phyloP scores from a whole-genome alignment of 2,329 filamentous ascomycete genomes.

The Verticillium longisporum region DNA sequence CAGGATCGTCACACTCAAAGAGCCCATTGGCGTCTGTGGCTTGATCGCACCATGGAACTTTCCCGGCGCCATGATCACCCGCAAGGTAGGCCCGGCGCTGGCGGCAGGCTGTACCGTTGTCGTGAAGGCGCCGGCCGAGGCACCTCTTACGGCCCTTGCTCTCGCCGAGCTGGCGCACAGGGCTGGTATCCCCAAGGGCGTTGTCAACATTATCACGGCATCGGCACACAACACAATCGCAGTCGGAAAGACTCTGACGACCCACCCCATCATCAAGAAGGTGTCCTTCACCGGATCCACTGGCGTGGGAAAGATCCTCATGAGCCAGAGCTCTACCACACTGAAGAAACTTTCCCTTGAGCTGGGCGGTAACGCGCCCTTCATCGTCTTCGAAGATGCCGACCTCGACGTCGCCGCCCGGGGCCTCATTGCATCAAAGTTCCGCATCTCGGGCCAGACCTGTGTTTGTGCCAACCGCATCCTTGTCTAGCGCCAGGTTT shows the following conservation, averaged over 20 bases:
- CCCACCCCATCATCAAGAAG: constrained; percentile 34
- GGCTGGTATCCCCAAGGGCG: constrained; percentile 60
- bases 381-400: constrained; percentile 61
- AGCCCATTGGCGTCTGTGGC: constrained; percentile 62
- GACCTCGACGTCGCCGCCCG: constrained; percentile 54
- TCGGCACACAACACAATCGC: not conserved
- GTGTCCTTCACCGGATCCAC: constrained; percentile 66
- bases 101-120: constrained; percentile 64
- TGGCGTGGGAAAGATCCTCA: constrained; percentile 54
- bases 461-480: constrained; percentile 47
- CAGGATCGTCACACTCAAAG: constrained; percentile 35
- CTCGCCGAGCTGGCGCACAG: constrained; percentile 56
- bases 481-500: constrained; percentile 24
- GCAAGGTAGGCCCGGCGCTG: constrained; percentile 43
- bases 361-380: constrained; percentile 61
- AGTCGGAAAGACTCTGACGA: constrained; percentile 11
- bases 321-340: constrained; percentile 49
- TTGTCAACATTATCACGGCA: constrained; percentile 30
- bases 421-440: constrained; percentile 38
- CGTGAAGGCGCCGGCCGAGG: constrained; percentile 17
- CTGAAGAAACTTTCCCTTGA: constrained; percentile 64
- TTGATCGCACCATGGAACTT: constrained; percentile 49
- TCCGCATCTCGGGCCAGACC: constrained; percentile 49
- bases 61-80: constrained; percentile 20
- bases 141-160: constrained; percentile 33